Percentiles rank a stretch among this genome's conserved stretches.
phyloP scores from a whole-genome alignment of 441 rosid species.

The Pelargonium citronellum region DNA sequence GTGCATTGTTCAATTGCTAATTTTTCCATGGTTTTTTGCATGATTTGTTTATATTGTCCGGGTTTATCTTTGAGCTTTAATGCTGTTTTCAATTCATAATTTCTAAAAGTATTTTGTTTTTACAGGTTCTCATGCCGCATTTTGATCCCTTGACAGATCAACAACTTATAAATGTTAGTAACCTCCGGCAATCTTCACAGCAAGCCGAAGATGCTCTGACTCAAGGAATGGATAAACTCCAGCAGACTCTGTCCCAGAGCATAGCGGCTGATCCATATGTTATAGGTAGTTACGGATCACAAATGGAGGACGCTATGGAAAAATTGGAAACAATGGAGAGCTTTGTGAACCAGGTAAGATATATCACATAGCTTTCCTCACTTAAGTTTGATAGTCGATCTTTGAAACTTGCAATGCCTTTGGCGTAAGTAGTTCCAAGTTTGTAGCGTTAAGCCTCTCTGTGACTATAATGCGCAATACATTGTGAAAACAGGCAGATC shows the following conservation, averaged over 20 bases:
- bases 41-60: no score
- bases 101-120: conserved; percentile 10
- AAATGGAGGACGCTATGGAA: conserved; percentile 58
- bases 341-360: conserved; percentile 69
- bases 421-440: not conserved
- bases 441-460: not conserved
- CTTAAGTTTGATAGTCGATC: no score
- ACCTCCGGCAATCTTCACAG: conserved; percentile 59
- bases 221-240: conserved; percentile 82
- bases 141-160: conserved; percentile 63
- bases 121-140: conserved; percentile 64
- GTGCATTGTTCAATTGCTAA: no score
- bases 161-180: conserved; percentile 49
- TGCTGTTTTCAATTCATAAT: no score
- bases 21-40: no score
- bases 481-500: conserved; percentile 61
- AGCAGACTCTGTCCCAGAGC: conserved; percentile 54
- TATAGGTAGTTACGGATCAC: conserved; percentile 49
- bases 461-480: not conserved
- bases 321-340: conserved; percentile 61
- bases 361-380: no score
- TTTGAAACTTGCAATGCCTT: no score
- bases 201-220: conserved; percentile 95
- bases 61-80: no score
- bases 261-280: conserved; percentile 55